Evolutionary conservation across 495 filamentous ascomycete species (phyloP), one percentile per base, ranked within the genome.

Genomic region (Emericellopsis terricola): DNA sequence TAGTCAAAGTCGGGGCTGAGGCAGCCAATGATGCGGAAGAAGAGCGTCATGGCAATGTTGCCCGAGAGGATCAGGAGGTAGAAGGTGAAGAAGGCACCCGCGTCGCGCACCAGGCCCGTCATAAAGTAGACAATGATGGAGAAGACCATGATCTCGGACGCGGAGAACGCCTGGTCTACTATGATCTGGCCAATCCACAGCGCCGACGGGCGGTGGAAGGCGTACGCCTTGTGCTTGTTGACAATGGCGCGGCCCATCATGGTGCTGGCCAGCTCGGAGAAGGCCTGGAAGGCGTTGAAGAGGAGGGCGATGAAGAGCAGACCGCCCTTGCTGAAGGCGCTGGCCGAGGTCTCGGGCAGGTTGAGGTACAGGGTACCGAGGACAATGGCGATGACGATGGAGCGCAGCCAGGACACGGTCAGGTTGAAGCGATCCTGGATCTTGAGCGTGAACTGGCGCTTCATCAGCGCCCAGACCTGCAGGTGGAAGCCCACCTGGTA

Each of bases 1-100:
- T 79, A 83, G 44, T 89, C 81, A 39, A 89, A 89, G 40, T 83
- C 79, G 0, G 82, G 79, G 37, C 77, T 79, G 9, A 89, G 36
- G 44, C 78, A 85, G 14, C 73, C 81, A 9, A 84, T 68, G 1
- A 78, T 80, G 39, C 81, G 58, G 66, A 85, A 85, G 45, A 81
- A 76, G 5, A 85, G 60, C 0, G 80, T 81, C 76, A 85, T 83
- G 3, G 71, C 68, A 26, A 81, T 57, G 41, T 84, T 85, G 3
- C 71, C 76, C 2, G 63, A 65, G 3, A 82, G 52, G 28, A 84
- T 73, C 33, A 84, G 49, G 33, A 87, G 54, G 36, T 69, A 68
- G 44, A 82, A 87, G n/a, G 56, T 78, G 55, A 85, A 86, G 54
- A 87, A 87, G 8, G 75, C 69, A 0, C 79, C 79, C 8, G 74